A percentile compares a stretch with the other conserved stretches of the same genome.
phyloP scores from a whole-genome alignment of 257 asterid genomes.

The Ophiorrhiza pumila region DNA sequence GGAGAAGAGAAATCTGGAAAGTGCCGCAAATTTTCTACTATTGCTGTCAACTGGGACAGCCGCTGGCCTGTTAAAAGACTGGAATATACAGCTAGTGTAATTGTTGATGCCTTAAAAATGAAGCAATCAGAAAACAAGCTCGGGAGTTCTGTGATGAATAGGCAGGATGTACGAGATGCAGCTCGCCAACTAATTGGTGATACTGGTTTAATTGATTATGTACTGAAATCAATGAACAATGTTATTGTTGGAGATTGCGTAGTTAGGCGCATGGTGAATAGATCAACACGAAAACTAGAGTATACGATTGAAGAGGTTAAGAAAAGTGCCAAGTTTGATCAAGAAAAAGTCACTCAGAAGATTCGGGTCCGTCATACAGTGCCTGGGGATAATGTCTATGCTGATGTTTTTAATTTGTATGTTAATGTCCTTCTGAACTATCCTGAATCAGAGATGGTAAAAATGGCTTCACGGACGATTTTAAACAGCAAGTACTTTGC shows the following conservation, averaged over 20 bases:
- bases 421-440: slow-evolving; percentile 38
- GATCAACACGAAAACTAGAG: slow-evolving; percentile 60
- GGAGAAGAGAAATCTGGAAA: slow-evolving; percentile 40
- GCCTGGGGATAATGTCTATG: slow-evolving; percentile 34
- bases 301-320: slow-evolving; percentile 58
- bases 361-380: slow-evolving; percentile 11
- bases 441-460: slow-evolving; percentile 36
- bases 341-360: slow-evolving; percentile 21
- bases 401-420: slow-evolving; percentile 48
- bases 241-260: slow-evolving; percentile 60
- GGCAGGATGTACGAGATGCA: slow-evolving; percentile 97
- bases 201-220: slow-evolving; percentile 87
- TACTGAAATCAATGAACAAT: slow-evolving; percentile 78
- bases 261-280: slow-evolving; percentile 60
- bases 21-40: slow-evolving; percentile 59
- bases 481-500: slow-evolving; percentile 68
- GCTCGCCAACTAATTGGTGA: slow-evolving; percentile 88
- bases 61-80: slow-evolving; percentile 89
- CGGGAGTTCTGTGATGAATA: slow-evolving; percentile 56
- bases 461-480: slow-evolving; percentile 40
- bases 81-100: slow-evolving; percentile 73
- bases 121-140: slow-evolving; percentile 38
- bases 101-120: slow-evolving; percentile 71
- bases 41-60: slow-evolving; percentile 74
- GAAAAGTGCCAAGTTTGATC: slow-evolving; percentile 22